Conservation (phyloP, 805 yeast species). For the Clavispora vitiphila region DNA sequence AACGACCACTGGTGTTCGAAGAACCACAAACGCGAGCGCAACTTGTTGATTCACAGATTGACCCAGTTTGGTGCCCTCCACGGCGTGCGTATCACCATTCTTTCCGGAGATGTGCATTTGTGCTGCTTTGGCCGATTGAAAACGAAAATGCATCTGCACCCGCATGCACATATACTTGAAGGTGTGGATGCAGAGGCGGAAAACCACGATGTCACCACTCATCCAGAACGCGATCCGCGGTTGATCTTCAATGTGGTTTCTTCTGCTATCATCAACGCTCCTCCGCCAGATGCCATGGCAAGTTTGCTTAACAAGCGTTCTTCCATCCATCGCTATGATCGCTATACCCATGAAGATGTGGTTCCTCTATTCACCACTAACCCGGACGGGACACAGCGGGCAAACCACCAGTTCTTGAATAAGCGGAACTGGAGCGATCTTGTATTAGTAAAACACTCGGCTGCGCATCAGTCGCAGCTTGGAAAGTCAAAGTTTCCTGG, state of each 20-base stretch:
- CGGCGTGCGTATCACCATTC: conserved; percentile 73
- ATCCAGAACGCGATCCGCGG: conserved; percentile 68
- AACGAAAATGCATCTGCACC: conserved; percentile 45
- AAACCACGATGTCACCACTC: conserved; percentile 34
- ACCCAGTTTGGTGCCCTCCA: conserved; percentile 59
- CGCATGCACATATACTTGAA: conserved; percentile 28
- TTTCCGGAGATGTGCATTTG: conserved; percentile 92
- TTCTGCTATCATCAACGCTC: conserved; percentile 87
- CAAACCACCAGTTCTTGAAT: conserved; percentile 53
- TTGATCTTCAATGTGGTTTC: conserved; percentile 79
- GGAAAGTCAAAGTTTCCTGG: conserved; percentile 37
- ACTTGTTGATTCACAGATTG: conserved; percentile 55
- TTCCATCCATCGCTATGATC: conserved; percentile 61
- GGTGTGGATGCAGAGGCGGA: conserved; percentile 25
- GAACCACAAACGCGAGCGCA: conserved; percentile 83
- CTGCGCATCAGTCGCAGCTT: conserved; percentile 16
- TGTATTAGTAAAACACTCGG: conserved; percentile 43
- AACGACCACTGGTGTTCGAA: conserved; percentile 96
- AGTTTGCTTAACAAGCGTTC: conserved; percentile 62
- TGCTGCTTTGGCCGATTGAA: conserved; percentile 78
- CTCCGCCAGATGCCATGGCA: conserved; percentile 90
- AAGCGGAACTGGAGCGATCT: conserved; percentile 71
- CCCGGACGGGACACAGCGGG: conserved; percentile 46
- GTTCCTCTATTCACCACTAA: conserved; percentile 65
- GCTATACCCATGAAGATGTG: conserved; percentile 69